Conservation (phyloP, 2,329 filamentous ascomycete genomes). For the Aspergillus puulaauensis region DNA sequence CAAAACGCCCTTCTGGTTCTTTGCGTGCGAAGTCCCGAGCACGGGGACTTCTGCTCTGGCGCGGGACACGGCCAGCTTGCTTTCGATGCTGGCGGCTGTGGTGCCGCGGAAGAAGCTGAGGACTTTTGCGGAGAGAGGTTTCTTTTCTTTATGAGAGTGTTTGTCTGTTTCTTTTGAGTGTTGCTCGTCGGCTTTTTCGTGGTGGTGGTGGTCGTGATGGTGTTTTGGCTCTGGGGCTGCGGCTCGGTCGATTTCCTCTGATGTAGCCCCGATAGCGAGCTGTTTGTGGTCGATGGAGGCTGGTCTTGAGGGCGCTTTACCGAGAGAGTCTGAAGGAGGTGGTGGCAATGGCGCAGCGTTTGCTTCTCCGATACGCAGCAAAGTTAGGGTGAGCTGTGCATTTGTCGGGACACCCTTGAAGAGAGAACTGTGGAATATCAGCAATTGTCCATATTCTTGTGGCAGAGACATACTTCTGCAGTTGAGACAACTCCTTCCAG, state of each 20-base stretch:
- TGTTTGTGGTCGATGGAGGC: constrained; percentile 55
- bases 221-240: constrained; percentile 39
- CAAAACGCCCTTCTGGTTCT: constrained; percentile 67
- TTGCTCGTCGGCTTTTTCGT: too few relatives aligned
- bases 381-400: constrained; percentile 76
- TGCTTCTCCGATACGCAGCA: constrained; percentile 77
- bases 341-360: constrained; percentile 77
- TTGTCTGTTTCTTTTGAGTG: background rate
- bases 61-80: constrained; percentile 69
- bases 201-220: constrained; percentile 35
- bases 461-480: constrained; percentile 57
- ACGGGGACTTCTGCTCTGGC: constrained; percentile 56
- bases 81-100: constrained; percentile 70
- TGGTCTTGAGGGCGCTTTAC: background rate
- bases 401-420: constrained; percentile 83
- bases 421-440: constrained; percentile 53
- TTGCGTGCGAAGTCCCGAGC: constrained; percentile 61
- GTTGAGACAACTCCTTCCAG: constrained; percentile 75
- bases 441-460: constrained; percentile 16
- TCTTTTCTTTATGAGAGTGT: constrained; percentile 20
- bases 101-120: constrained; percentile 58
- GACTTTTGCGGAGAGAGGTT: constrained; percentile 47
- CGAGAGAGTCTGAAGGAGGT: constrained; percentile 41
- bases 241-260: constrained; percentile 66
- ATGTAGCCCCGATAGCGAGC: constrained; percentile 59